Conservation (phyloP, 148 eudicot species). For the Camellia japonica region DNA sequence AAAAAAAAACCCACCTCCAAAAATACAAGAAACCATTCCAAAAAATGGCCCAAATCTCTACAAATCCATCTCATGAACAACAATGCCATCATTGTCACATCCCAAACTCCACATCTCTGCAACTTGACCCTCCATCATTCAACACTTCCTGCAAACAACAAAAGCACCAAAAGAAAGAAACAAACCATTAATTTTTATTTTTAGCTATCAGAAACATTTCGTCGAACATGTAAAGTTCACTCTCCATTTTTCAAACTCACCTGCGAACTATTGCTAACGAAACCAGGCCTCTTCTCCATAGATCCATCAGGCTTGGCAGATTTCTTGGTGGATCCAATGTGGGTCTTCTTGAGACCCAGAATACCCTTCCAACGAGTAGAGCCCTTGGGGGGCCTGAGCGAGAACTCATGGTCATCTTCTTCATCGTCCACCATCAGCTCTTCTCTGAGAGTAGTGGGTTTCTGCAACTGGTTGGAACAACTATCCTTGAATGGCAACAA, state of each 20-base stretch:
- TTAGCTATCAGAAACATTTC: no score
- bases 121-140: constrained; percentile 39
- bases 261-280: constrained; percentile 15
- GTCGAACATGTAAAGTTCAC: no score
- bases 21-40: not conserved
- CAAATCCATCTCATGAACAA: constrained; percentile 9
- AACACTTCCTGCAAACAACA: constrained; percentile 32
- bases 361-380: constrained; percentile 70
- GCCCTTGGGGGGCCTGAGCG: constrained; percentile 57
- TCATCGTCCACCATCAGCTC: constrained; percentile 57
- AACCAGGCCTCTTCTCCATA: constrained; percentile 14
- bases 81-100: constrained; percentile 26
- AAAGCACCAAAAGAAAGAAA: not conserved
- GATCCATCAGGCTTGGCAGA: constrained; percentile 31
- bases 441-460: constrained; percentile 55
- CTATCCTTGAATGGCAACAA: constrained; percentile 62
- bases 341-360: constrained; percentile 70
- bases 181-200: no score
- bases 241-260: constrained; percentile 21
- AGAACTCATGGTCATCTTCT: constrained; percentile 28
- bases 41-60: constrained; percentile 13
- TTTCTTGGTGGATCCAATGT: constrained; percentile 74
- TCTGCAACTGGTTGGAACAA: constrained; percentile 19
- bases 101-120: constrained; percentile 48
- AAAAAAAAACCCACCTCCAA: not conserved